Conservation (phyloP, 768 basidiomycete species). For the Clavaria fumosa region DNA sequence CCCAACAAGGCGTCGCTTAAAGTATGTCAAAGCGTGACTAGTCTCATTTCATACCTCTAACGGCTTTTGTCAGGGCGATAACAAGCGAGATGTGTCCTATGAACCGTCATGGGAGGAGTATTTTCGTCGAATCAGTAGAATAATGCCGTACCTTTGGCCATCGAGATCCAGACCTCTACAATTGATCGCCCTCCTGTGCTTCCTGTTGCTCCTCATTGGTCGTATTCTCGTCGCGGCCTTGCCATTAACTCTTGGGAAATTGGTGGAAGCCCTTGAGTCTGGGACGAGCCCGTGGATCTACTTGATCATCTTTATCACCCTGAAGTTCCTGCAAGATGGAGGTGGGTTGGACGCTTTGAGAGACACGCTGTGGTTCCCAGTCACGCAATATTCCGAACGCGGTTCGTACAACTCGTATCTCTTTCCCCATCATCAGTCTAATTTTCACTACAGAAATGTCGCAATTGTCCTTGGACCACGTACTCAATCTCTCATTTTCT, state of each 20-base stretch:
- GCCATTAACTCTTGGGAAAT: conserved; percentile 52
- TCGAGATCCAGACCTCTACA: conserved; percentile 50
- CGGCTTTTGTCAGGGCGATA: conserved; percentile 11
- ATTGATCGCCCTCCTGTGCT: conserved; percentile 48
- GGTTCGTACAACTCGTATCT: conserved; percentile 20
- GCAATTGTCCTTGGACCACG: conserved; percentile 69
- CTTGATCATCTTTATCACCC: conserved; percentile 47
- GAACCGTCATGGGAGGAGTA: conserved; percentile 65
- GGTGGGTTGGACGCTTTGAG: conserved; percentile 62
- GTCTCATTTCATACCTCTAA: not conserved
- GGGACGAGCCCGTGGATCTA: conserved; percentile 43
- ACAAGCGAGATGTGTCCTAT: conserved; percentile 35
- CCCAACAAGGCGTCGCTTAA: conserved; percentile 6
- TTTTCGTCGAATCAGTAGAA: conserved; percentile 42
- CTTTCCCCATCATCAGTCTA: conserved; percentile 2
- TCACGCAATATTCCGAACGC: conserved; percentile 80
- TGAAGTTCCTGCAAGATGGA: conserved; percentile 62
- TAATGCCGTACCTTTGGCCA: conserved; percentile 81
- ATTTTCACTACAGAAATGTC: conserved; percentile 51
- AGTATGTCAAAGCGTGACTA: not conserved
- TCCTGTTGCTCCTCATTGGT: conserved; percentile 53
- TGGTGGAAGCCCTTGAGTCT: conserved; percentile 44
- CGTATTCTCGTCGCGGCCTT: conserved; percentile 63
- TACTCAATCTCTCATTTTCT: conserved; percentile 73
- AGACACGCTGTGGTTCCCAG: conserved; percentile 67